phyloP scores from a whole-genome alignment of 2,329 filamentous ascomycete genomes.

The Aspergillus hiratsukae region DNA sequence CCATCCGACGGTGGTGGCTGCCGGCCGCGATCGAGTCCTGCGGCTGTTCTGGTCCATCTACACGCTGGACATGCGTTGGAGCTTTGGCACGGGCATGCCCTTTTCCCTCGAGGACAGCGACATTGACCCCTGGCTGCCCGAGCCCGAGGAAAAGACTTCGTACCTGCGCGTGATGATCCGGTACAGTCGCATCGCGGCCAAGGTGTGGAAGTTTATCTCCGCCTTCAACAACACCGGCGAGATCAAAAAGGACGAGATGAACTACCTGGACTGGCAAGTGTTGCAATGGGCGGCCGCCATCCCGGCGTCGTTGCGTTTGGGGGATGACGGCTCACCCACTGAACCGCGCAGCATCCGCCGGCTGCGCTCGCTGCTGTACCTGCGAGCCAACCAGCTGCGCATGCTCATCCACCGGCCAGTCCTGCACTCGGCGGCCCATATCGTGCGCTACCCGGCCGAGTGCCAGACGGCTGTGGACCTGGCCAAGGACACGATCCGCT shows the following conservation, averaged over 20 bases:
- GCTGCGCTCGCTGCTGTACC: conserved; percentile 75
- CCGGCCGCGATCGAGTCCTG: conserved; percentile 63
- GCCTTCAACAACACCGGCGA: conserved; percentile 62
- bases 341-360: conserved; percentile 62
- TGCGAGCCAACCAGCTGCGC: conserved; percentile 84
- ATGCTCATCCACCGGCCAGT: conserved; percentile 85
- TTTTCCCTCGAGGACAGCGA: conserved; percentile 79
- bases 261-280: conserved; percentile 75
- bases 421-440: conserved; percentile 68
- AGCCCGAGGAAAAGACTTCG: conserved; percentile 59
- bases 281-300: conserved; percentile 76
- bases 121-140: conserved; percentile 72
- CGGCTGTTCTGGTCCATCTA: conserved; percentile 84
- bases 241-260: conserved; percentile 69
- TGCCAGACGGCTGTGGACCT: conserved; percentile 64
- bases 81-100: conserved; percentile 79
- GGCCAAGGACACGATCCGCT: conserved; percentile 60
- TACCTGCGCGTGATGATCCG: conserved; percentile 83
- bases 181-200: conserved; percentile 76
- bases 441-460: conserved; percentile 67
- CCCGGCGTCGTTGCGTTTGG: conserved; percentile 58
- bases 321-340: conserved; percentile 28
- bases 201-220: conserved; percentile 79
- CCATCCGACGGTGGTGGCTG: conserved; percentile 60
- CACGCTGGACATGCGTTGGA: conserved; percentile 81